phyloP scores from a whole-genome alignment of 2,329 filamentous ascomycete genomes.

The Amauroascus verrucosus region DNA sequence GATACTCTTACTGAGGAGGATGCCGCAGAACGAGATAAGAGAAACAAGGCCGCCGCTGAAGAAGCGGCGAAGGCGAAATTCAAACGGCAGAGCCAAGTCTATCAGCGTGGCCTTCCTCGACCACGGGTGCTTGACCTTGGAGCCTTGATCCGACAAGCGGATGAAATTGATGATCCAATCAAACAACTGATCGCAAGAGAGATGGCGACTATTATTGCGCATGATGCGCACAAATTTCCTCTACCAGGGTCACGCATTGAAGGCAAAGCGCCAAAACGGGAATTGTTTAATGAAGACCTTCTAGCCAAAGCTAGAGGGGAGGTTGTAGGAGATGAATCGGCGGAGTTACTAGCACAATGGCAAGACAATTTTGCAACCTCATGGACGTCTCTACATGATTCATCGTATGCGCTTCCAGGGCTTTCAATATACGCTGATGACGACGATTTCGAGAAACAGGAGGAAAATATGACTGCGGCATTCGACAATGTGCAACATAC shows the following conservation, averaged over 20 bases:
- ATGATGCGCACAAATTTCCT: constrained; percentile 68
- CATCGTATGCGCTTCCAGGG: constrained; percentile 52
- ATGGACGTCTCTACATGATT: constrained; percentile 42
- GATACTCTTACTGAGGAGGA: constrained; percentile 53
- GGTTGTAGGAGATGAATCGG: constrained; percentile 56
- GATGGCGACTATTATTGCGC: constrained; percentile 65
- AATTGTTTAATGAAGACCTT: constrained; percentile 57
- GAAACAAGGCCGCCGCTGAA: constrained; percentile 52
- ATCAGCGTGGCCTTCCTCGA: constrained; percentile 72
- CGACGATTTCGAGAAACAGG: constrained; percentile 50
- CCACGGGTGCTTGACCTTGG: constrained; percentile 63
- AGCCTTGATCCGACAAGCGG: constrained; percentile 54
- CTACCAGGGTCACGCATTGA: constrained; percentile 57
- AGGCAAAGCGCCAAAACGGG: constrained; percentile 50
- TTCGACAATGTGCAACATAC: constrained; percentile 67
- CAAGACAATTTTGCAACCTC: constrained; percentile 41
- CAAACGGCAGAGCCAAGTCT: constrained; percentile 76
- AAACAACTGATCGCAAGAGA: constrained; percentile 64
- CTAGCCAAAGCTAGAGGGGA: constrained; percentile 67
- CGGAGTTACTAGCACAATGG: constrained; percentile 42
- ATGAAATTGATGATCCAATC: constrained; percentile 52
- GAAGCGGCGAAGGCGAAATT: constrained; percentile 61
- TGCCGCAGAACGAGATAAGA: constrained; percentile 63
- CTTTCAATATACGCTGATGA: constrained; percentile 71
- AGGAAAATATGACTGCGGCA: constrained; percentile 53